Evolutionary conservation across 176 grass and related monocot species (phyloP), one percentile per base, ranked within the genome.

Genomic region (Cenchrus fungigraminus): DNA sequence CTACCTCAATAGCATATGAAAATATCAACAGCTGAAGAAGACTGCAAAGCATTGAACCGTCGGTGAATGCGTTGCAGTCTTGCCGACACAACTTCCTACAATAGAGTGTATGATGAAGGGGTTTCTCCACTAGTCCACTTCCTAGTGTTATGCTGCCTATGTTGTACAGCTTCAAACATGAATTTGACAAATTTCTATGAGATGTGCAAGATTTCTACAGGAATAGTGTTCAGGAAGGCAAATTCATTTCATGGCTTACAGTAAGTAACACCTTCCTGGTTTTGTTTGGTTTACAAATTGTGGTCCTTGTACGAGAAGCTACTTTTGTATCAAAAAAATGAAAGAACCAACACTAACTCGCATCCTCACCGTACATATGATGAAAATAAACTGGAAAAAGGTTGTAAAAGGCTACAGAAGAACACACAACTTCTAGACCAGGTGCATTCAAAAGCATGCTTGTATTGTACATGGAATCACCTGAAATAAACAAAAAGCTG

Each of bases 391-490:
- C 14, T 72, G 71, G 31, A 32, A 84, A 84, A 57, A 60, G 29
- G 54, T 70, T 69, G 28, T 62, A 19, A 73, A 87, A 87, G 64
- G 55, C 58, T 80, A 91, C 70, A 87, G 81, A 84, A 74, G 44
- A 81, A 64, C 56, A 16, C 45, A 10, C 49, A 68, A 42, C 64
- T 81, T 80, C 20, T 83, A 87, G 46, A 52, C 46, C 11, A 40
- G 29, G 12, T 16, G 46, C 45, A 62, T 70, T 9, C 46, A 79
- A 53, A 69, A 46, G 79, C 45, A 71, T 43, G 34, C 56, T 62
- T 6, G 19, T 58, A 45, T 83, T 79, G 59, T 91, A 87, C 81
- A 76, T 69, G 54, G 60, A 80, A 84, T 87, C 55, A 81, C 85
- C 85, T 91, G 81, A 19, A 47, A 88, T 16, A 58, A 85, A 70